Evolutionary conservation across 305 asterid species (phyloP), one percentile per base, ranked within the genome.

Genomic region (Salvia sclarea): DNA sequence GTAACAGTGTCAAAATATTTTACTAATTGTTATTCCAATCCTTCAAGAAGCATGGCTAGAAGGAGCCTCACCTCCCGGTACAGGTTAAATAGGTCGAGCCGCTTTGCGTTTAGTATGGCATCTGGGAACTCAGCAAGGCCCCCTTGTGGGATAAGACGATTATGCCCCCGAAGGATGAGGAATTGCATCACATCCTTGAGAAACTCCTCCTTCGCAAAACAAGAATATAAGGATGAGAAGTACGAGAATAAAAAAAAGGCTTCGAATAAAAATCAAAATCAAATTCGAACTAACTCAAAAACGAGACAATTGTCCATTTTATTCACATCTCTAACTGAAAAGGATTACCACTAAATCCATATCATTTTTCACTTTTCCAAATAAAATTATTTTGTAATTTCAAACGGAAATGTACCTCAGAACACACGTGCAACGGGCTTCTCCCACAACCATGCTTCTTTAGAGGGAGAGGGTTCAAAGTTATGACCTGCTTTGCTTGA

Each of bases 111-210:
- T 79, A 95, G 95, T 78, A 95, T 86, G 14, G 99, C 98, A 53
- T 95, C 99, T 5, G 99, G 99, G 72, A 95, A 95, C 86, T 95
- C 99, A 0, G 95, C 88, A 52, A 91, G 81, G 61, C 99, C 99
- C n/a, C 96, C 97, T 85, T 95, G 98, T 72, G 99, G 99, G 78
- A 95, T 85, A 61, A 95, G 98, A 66, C 99, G 98, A 62, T 82
- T 91, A 75, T 95, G 99, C 8, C 99, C 99, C 61, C 98, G 88
- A 68, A 95, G 98, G 68, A 89, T 84, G 56, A 95, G 86, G 79
- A 95, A 91, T 77, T 89, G 95, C 99, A 95, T 95, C 2, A 95
- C 99, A 71, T 94, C 99, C 79, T 89, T 89, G 40, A 91, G 78
- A 74, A 95, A 95, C 69, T 91, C 98, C 86, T 95, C 98, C 99